Base-by-base conservation (phyloP, 2,329 filamentous ascomycete genomes). In the Colletotrichum shisoi region DNA sequence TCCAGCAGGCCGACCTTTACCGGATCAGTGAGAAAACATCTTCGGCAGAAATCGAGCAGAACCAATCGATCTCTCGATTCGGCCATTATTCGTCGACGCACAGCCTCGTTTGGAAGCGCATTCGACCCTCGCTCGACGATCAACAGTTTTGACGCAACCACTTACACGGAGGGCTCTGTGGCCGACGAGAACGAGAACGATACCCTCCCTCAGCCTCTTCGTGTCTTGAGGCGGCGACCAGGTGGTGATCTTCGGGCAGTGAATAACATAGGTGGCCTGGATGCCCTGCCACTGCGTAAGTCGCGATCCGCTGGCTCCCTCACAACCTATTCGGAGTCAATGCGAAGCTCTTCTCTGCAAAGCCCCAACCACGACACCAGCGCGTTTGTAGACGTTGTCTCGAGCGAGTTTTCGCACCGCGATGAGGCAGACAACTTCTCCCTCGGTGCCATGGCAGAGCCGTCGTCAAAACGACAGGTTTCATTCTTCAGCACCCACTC, bases 191-290 rank as follows among this genome's bases (percentile, higher is more conserved):
- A 82, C 0, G 81, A 81, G 7, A 79, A 82, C 2, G 52, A 62
- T 15, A 62, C 56, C n/a, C 75, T 83, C 54, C 82, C 85, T 1
- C 79, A 79, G 21, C 87, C 87, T n/a, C 78, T 86, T 7, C 85
- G 89, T 51, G 82, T 89, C 48, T 82, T 95, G 69, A 85, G 92
- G 68, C 83, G 92, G 74, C 84, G 89, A 15, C 92, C 91, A 7
- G 92, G 91, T 54, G 91, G 92, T 40, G 88, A 94, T 75, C 78
- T 95, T 54, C 85, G 89, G 69, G 89, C 88, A 17, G 89, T 86
- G 44, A 84, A 84, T 19, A 89, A 89, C 67, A 85, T 89, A 37
- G 85, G 85, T 46, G 89, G 91, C 39, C 75, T 89, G 3, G 85
- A 89, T 52, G 74, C 78, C 9, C 73, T 78, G 15, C 77, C 79